These are phyloP conservation scores for Penicillium silybi DNA, from an alignment of 495 filamentous ascomycete species.

Conservation along the genomic window DNA sequence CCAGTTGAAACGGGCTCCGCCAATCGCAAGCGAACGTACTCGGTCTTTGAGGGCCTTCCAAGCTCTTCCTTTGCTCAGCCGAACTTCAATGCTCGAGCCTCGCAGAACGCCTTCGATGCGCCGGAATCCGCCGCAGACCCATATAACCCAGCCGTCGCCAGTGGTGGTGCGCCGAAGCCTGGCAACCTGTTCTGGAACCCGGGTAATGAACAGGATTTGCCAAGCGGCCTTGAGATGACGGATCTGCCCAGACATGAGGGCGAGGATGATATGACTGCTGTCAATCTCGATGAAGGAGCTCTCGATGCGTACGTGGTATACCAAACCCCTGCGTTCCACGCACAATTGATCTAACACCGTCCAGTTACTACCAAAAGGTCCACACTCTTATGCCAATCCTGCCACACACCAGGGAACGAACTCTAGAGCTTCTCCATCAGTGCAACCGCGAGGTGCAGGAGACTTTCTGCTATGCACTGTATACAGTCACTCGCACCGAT, in stretches of 20 bases:
- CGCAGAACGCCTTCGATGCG: constrained; percentile 39
- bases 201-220: constrained; percentile 35
- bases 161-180: constrained; percentile 30
- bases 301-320: constrained; percentile 36
- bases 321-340: background rate
- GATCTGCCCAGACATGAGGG: constrained; percentile 34
- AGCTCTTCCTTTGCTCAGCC: constrained; percentile 45
- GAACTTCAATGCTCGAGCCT: constrained; percentile 38
- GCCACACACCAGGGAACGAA: constrained; percentile 58
- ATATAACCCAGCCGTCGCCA: constrained; percentile 30
- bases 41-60: constrained; percentile 50
- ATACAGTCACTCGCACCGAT: constrained; percentile 43
- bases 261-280: constrained; percentile 39
- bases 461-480: constrained; percentile 68
- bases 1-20: constrained; percentile 38
- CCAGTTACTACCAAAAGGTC: constrained; percentile 66
- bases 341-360: constrained; percentile 14
- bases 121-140: constrained; percentile 43
- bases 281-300: constrained; percentile 42
- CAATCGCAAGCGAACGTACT: constrained; percentile 54
- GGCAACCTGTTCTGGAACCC: constrained; percentile 39
- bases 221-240: constrained; percentile 33
- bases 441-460: constrained; percentile 60
- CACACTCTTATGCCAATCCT: constrained; percentile 75
- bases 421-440: constrained; percentile 57